These are phyloP conservation scores for Botrytis pseudocinerea DNA, from an alignment of 2,329 filamentous ascomycete species.

Conservation along the genomic window DNA sequence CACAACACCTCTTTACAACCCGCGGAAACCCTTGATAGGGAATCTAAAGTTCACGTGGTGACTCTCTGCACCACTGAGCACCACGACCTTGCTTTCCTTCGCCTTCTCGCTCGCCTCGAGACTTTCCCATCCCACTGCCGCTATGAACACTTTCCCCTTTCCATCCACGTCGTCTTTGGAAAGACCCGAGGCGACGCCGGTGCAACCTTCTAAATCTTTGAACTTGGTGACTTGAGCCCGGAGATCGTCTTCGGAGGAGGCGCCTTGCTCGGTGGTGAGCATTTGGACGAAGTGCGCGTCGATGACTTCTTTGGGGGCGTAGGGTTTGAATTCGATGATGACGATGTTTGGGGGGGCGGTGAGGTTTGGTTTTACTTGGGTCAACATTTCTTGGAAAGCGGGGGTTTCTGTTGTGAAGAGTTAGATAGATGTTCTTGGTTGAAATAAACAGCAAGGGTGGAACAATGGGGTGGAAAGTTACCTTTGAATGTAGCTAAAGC, in stretches of 20 bases:
- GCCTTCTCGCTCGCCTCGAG: background rate
- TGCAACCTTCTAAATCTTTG: conserved; percentile 33
- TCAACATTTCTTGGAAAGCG: conserved; percentile 23
- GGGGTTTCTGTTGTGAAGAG: background rate
- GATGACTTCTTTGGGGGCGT: conserved; percentile 38
- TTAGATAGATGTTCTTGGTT: background rate
- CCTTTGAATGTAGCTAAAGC: conserved; percentile 32
- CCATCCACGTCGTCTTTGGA: background rate
- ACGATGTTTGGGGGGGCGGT: conserved; percentile 32
- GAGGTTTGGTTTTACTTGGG: conserved; percentile 30
- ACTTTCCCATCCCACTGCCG: conserved; percentile 8
- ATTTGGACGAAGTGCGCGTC: conserved; percentile 42
- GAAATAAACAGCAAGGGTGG: background rate
- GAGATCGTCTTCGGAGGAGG: conserved; percentile 43
- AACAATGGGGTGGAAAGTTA: background rate
- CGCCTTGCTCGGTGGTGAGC: conserved; percentile 47
- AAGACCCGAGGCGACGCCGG: conserved; percentile 30
- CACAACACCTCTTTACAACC: background rate
- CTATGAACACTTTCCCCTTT: conserved; percentile 1
- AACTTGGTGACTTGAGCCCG: conserved; percentile 32
- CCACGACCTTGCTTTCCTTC: background rate
- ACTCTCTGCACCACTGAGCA: background rate
- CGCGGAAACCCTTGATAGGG: background rate
- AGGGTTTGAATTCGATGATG: conserved; percentile 37
- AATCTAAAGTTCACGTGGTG: conserved; percentile 11